A percentile compares a stretch with the other conserved stretches of the same genome.
Conservation (phyloP, 768 basidiomycete genomes). For the Exsudoporus frostii region DNA sequence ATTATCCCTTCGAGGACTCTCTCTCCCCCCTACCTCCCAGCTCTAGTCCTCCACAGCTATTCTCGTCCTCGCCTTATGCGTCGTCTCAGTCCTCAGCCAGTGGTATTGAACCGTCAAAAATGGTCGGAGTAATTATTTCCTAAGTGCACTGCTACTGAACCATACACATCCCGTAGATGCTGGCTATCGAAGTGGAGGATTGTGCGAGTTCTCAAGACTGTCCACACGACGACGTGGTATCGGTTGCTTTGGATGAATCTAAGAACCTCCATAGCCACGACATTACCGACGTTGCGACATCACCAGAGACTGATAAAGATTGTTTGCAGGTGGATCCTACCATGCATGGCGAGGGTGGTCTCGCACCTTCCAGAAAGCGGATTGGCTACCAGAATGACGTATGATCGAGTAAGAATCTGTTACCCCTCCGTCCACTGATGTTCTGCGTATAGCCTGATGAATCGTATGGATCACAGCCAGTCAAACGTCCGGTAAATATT, state of each 20-base stretch:
- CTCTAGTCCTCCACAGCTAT: conserved; percentile 46
- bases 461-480: background rate
- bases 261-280: background rate
- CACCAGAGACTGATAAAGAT: background rate
- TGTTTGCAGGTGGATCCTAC: background rate
- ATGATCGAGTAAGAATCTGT: conserved; percentile 2
- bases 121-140: conserved; percentile 10
- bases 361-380: conserved; percentile 7
- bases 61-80: conserved; percentile 42
- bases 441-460: conserved; percentile 8
- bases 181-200: background rate
- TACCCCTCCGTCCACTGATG: background rate
- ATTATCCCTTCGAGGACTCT: conserved; percentile 4
- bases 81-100: conserved; percentile 31
- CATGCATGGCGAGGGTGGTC: background rate
- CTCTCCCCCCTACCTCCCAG: conserved; percentile 35
- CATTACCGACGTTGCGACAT: background rate
- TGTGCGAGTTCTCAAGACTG: background rate
- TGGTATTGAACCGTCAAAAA: conserved; percentile 7
- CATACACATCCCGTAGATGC: background rate
- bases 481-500: conserved; percentile 23
- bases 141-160: background rate
- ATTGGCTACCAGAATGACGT: conserved; percentile 7
- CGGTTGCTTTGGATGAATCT: background rate
- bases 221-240: background rate